Evolutionary conservation across 2,329 filamentous ascomycete genomes (phyloP), one percentile per base, ranked within the genome.

Genomic region (Epicoccum nigrum): DNA sequence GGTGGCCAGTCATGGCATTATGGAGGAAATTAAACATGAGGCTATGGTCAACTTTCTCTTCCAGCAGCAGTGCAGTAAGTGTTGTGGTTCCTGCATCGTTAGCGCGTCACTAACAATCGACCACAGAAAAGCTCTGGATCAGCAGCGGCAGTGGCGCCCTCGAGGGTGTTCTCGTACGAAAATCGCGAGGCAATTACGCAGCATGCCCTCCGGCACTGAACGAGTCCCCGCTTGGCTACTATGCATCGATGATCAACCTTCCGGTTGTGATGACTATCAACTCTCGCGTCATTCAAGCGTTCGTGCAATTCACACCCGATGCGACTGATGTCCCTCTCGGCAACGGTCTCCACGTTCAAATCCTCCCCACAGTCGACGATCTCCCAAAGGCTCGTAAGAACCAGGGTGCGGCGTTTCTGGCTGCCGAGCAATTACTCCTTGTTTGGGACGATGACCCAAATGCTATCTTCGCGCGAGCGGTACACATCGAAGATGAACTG

Each of bases 1-100:
- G 4, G 37, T 47, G 16, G 30, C 41, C 20, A 58, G 56, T 31
- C 37, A 39, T 35, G 43, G 49, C 3, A 47, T 62, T 9, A 57
- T 63, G 54, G 86, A 89, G 53, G 87, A 89, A 56, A 88, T 90
- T 73, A 89, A 88, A 72, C 86, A 90, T 65, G 88, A 92, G 71
- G 86, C 92, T 54, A 92, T 92, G 88, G 87, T 89, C 54, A 91
- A 89, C 74, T 90, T 90, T 69, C 78, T 92, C 20, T 90, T 90
- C 72, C 88, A 92, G 71, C 87, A 92, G 69, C 88, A 91, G 74
- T 90, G 87, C 65, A 82, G 55, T 58, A 45, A 56, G 55, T 58
- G 27, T 54, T 48, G 19, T 30, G 19, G 51, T 41, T 30, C 20
- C 38, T 34, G 28, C 33, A 31, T 32, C 4, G 13, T 28, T 40